Conservation (phyloP, 371 early-diverging fungal genomes). For the Mortierella sp. region DNA sequence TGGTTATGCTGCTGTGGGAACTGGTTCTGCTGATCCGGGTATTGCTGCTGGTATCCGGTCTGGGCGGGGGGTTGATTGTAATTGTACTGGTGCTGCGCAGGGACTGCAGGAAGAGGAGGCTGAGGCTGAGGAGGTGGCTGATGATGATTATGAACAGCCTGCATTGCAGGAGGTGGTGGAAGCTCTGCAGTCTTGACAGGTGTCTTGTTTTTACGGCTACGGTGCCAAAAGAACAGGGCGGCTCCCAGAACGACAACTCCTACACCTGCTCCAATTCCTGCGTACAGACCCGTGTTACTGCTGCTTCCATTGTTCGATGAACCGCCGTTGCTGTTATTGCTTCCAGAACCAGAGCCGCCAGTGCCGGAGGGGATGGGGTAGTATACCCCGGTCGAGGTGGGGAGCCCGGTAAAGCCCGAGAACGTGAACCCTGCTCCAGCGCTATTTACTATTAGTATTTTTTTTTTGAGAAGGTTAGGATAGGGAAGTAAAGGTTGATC, state of each 20-base stretch:
- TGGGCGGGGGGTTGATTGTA: neutral
- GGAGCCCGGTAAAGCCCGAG: neutral
- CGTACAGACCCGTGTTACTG: constrained; percentile 39
- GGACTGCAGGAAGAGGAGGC: too few relatives aligned
- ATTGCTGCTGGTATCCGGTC: neutral
- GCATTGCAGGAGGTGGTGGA: constrained; percentile 14
- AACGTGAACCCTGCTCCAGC: neutral
- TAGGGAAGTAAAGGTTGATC: neutral
- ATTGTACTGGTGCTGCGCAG: too few relatives aligned
- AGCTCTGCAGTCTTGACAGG: neutral
- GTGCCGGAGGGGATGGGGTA: neutral
- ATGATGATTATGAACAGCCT: neutral
- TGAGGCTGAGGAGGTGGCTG: too few relatives aligned
- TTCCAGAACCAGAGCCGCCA: too few relatives aligned
- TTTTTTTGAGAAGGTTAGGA: neutral
- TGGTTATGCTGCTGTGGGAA: constrained; percentile 10
- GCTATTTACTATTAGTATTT: neutral
- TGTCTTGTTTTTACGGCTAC: constrained; percentile 21
- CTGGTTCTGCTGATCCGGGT: constrained; percentile 14
- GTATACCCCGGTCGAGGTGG: neutral
- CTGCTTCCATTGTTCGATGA: neutral
- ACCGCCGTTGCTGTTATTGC: neutral
- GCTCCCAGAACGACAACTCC: constrained; percentile 27
- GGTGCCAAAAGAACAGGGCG: constrained; percentile 31
- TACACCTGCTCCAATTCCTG: constrained; percentile 45